Evolutionary conservation across 164 flowering plant species (phyloP).

Genomic region (Aristolochia fimbriata): DNA sequence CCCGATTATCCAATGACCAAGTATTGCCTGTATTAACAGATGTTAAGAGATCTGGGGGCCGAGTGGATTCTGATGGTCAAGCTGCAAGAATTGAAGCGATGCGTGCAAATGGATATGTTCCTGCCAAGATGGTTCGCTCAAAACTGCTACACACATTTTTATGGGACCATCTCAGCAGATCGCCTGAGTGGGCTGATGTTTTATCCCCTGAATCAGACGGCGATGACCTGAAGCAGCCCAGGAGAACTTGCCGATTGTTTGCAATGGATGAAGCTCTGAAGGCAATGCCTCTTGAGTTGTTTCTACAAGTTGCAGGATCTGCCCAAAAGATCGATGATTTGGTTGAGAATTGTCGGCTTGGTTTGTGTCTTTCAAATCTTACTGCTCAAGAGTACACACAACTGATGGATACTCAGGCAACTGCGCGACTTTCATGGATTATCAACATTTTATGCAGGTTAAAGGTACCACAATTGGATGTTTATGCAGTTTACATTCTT

Average conservation of each 20-base stretch:
- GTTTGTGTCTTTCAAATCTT: slow-evolving; percentile 70
- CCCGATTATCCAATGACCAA: slow-evolving; percentile 31
- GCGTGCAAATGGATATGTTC: slow-evolving; percentile 81
- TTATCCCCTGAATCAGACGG: slow-evolving; percentile 25
- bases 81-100: slow-evolving; percentile 44
- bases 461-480: slow-evolving; percentile 36
- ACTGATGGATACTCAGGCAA: slow-evolving; percentile 68
- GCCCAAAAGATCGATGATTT: slow-evolving; percentile 43
- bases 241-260: slow-evolving; percentile 51
- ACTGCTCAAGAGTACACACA: slow-evolving; percentile 41
- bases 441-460: slow-evolving; percentile 63
- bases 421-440: slow-evolving; percentile 56
- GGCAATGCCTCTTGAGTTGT: slow-evolving; percentile 85
- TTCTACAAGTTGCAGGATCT: slow-evolving; percentile 77
- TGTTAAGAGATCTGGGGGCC: slow-evolving; percentile 37
- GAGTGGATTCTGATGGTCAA: slow-evolving; percentile 25
- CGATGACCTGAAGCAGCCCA: slow-evolving; percentile 35
- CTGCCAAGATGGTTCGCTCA: slow-evolving; percentile 84
- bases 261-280: slow-evolving; percentile 51
- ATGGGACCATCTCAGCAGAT: slow-evolving; percentile 50
- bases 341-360: slow-evolving; percentile 58
- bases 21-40: slow-evolving; percentile 48
- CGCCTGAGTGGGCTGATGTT: slow-evolving; percentile 40
- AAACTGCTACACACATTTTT: slow-evolving; percentile 75
- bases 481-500: background rate